Conservation (phyloP, 495 filamentous ascomycete species). For the Aspergillus steynii region DNA sequence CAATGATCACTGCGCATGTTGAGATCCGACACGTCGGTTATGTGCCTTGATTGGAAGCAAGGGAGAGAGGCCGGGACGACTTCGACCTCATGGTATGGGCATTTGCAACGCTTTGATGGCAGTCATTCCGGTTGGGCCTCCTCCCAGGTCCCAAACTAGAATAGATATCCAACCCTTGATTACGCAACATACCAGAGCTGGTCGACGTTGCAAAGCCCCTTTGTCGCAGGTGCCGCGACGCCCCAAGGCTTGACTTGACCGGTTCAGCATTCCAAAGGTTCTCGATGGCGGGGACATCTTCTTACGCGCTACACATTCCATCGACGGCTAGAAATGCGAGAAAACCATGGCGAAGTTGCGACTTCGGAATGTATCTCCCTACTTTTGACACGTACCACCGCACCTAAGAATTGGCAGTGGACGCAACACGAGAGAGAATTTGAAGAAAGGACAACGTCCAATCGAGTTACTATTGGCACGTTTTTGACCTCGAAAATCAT, state of each 20-base stretch:
- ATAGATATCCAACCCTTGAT: slow-evolving; percentile 2
- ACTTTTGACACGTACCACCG: slow-evolving; percentile 51
- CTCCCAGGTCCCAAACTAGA: neutral
- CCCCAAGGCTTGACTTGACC: no score
- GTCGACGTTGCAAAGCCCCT: slow-evolving; percentile 7
- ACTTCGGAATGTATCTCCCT: slow-evolving; percentile 46
- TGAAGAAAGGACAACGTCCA: slow-evolving; percentile 33
- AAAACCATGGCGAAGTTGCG: slow-evolving; percentile 1
- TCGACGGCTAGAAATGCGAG: neutral
- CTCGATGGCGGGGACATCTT: neutral
- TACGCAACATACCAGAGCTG: slow-evolving; percentile 10
- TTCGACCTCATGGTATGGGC: slow-evolving; percentile 3
- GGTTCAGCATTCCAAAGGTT: neutral
- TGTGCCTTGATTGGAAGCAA: slow-evolving; percentile 7
- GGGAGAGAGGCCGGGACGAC: neutral
- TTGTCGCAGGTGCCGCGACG: neutral
- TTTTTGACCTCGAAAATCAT: slow-evolving; percentile 56
- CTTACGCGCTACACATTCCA: slow-evolving; percentile 7
- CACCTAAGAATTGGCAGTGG: slow-evolving; percentile 36
- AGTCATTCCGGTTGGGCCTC: neutral
- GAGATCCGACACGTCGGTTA: neutral
- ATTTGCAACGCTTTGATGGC: neutral
- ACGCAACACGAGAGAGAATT: slow-evolving; percentile 52
- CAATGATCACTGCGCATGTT: neutral
- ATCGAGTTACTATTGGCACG: slow-evolving; percentile 41